These are phyloP conservation scores for Flaveria bidentis DNA, from an alignment of 129 eudicot genomes.

Conservation along the genomic window DNA sequence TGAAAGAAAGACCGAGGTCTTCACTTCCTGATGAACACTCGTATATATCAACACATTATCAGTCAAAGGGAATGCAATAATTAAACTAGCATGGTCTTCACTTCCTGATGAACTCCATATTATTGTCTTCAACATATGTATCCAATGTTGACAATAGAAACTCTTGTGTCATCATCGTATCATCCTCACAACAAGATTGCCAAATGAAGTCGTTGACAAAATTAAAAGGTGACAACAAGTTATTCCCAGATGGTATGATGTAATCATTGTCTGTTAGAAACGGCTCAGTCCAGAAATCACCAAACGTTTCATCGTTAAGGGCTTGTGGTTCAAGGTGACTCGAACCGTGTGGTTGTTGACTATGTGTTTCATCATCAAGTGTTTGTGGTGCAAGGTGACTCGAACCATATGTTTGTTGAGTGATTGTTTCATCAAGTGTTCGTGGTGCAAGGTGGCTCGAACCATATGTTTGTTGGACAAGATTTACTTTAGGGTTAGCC, in stretches of 20 bases:
- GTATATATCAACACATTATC: neutral
- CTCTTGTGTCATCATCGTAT: conserved; percentile 12
- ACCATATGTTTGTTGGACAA: neutral
- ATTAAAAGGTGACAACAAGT: neutral
- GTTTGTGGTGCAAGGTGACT: neutral
- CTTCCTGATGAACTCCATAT: neutral
- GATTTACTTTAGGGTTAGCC: conserved; percentile 7
- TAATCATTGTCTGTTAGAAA: conserved; percentile 8
- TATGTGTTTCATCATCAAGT: too few species aligned
- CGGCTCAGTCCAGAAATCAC: conserved; percentile 23
- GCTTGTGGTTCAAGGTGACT: neutral
- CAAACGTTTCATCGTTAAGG: neutral
- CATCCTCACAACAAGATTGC: conserved; percentile 9
- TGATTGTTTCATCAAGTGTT: neutral
- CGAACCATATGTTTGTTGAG: neutral
- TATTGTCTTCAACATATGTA: conserved; percentile 17
- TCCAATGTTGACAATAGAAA: conserved; percentile 21
- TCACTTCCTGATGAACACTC: too few species aligned
- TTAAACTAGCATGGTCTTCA: neutral
- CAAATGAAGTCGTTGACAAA: neutral
- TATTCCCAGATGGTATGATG: neutral
- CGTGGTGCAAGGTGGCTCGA: neutral
- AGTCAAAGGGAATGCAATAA: neutral
- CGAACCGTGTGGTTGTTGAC: neutral
- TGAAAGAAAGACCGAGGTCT: neutral